Evolutionary conservation across 2,329 filamentous ascomycete species (phyloP), one percentile per base, ranked within the genome.

Genomic region (Gliomastix tumulicola): DNA sequence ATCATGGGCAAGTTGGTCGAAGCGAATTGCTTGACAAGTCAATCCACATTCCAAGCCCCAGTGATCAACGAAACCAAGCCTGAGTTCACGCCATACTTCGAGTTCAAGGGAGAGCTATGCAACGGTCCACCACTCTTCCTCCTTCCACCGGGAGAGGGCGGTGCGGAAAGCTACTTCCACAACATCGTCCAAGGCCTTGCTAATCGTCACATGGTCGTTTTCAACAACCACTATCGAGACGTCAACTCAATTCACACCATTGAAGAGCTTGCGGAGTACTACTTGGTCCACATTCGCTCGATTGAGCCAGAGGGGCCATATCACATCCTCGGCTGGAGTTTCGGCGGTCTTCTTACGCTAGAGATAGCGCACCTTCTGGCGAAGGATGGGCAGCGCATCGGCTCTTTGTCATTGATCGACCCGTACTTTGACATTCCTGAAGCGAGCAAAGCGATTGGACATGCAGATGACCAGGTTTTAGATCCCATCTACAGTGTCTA

Each of bases 141-240:
- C 8, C 27, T 37, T 5, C 35, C 35, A 21, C 35, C 35, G 6
- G 35, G 35, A 20, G 35, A 37, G 16, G 35, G 35, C 15, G 35
- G 35, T n/a, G 35, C 35, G 12, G 28, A 37, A 19, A 37, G 35
- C 28, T 37, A 37, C 21, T 37, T 33, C 35, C 35, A 20, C 12
- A 33, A 37, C 28, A 19, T 32, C 23, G 28, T 37, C 7, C 17
- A 37, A 13, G 4, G 21, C 13, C 12, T 37, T 6, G 18, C 28
- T 18, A 12, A 32, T 10, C 30, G 35, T n/a, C 32, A 33, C 16
- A 12, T 37, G n/a, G 35, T 37, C 11, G 19, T 25, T 4, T 37
- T 37, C 19, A 32, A 32, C 35, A 33, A 37, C 30, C 25, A 37
- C 19, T 37, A 37, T 17, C 35, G 28, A 10, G 35, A 33, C 6